Evolutionary conservation across 495 filamentous ascomycete genomes (phyloP).

Genomic region (Tuber microsphaerosporum): DNA sequence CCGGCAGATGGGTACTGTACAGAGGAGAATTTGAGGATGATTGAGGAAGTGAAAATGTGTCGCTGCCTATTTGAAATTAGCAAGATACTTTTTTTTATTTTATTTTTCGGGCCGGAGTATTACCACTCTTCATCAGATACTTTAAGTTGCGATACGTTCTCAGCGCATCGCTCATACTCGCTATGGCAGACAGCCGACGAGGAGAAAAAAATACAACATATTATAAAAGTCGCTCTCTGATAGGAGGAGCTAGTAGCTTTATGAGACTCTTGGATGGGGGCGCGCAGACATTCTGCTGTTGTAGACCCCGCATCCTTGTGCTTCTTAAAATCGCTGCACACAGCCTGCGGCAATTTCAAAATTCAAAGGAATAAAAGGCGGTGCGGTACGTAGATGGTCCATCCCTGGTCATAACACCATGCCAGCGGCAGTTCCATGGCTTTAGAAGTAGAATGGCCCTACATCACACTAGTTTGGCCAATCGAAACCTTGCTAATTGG

Average conservation of each 20-base stretch:
- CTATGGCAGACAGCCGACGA: neutral
- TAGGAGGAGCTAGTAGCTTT: neutral
- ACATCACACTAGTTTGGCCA: neutral
- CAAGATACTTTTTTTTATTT: neutral
- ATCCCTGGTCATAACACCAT: neutral
- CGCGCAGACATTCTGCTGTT: neutral
- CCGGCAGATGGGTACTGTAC: neutral
- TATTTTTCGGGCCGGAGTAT: neutral
- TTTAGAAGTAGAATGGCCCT: neutral
- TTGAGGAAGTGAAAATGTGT: neutral
- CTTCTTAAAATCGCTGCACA: neutral
- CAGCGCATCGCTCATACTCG: neutral
- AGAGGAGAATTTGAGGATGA: neutral
- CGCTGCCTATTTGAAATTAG: neutral
- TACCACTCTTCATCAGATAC: neutral
- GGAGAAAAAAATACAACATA: neutral
- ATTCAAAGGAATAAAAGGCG: neutral
- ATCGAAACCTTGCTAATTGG: neutral
- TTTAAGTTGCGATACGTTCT: neutral
- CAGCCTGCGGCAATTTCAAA: neutral
- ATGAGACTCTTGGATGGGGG: neutral
- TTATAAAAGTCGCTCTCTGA: neutral
- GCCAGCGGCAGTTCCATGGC: neutral
- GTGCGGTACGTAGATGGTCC: neutral
- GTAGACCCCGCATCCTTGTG: neutral